Base-by-base conservation (phyloP, 2,329 filamentous ascomycete genomes). In the Beauveria australis region DNA sequence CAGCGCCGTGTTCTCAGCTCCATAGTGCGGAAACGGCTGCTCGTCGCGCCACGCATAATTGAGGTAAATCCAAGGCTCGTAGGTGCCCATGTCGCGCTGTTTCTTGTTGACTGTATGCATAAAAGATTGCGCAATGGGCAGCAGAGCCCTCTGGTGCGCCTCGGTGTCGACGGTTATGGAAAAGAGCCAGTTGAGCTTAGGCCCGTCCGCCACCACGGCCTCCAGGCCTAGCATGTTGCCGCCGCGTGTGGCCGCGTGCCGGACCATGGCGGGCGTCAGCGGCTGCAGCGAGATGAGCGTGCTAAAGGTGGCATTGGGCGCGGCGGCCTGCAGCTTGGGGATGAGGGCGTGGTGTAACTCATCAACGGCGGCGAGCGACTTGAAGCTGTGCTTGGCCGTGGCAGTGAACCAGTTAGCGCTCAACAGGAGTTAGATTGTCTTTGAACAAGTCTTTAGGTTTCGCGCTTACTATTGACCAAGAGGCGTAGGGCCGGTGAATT, bases 1-100 rank as follows among this genome's bases (percentile, higher is more conserved):
- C 43, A 68, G 66, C 6, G 66, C 66, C 18, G 76, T 57, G 46
- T 72, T 75, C 28, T 71, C 67, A 9, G 67, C 46, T 0, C 76
- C 76, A 56, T 78, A 79, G 6, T 69, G 63, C 6, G 63, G 54
- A 18, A 78, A 66, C 1, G 76, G 73, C 24, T 74, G 65, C 67
- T 80, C 75, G 48, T 70, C 68, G 2, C 65, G 63, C 33, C 70
- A 68, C 0, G 76, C 76, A 55, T 80, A 79, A 66, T 80, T 79
- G 46, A 78, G 68, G 62, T 75, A 79, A 37, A 73, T 67, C 66
- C 71, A 76, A 41, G 74, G 65, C 53, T 69, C 66, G 62, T 71
- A 68, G 3, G 66, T 63, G 22, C 68, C 69, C 26, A 72, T 62
- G 53, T 70, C 53, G 8, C 62, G 63, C 12, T 72, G 66, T 14